A percentile compares a stretch with the other conserved stretches of the same genome.
phyloP scores from a whole-genome alignment of 148 eudicot genomes.

The Diospyros lotus region DNA sequence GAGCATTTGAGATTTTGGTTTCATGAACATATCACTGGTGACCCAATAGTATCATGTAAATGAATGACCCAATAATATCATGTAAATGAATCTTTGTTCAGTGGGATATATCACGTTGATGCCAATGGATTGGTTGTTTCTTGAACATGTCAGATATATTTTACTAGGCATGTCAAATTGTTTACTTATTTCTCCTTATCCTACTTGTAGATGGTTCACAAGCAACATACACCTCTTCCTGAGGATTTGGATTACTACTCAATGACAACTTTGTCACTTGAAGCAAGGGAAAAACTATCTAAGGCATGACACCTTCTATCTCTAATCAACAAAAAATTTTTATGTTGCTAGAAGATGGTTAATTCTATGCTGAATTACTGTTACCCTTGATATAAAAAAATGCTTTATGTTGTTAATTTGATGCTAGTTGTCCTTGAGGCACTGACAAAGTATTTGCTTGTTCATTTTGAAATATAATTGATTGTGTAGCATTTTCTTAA shows the following conservation, averaged over 20 bases:
- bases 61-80: too few relatives aligned
- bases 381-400: background rate
- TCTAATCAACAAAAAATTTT: too few relatives aligned
- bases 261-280: constrained; percentile 79
- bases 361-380: background rate
- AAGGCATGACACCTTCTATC: constrained; percentile 43
- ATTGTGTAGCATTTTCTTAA: background rate
- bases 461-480: too few relatives aligned
- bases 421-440: background rate
- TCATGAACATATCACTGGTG: background rate
- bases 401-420: background rate
- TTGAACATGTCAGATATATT: background rate
- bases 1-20: background rate
- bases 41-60: background rate
- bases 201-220: constrained; percentile 71
- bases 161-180: constrained; percentile 3
- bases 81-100: background rate
- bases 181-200: constrained; percentile 11
- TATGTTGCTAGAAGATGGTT: background rate
- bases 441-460: background rate
- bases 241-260: constrained; percentile 78
- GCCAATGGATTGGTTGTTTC: background rate
- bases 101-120: background rate
- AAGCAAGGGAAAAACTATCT: constrained; percentile 92
- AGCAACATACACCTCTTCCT: constrained; percentile 81